These are phyloP conservation scores for Chalara sp. DNA, from an alignment of 2,329 filamentous ascomycete species.

Conservation along the genomic window DNA sequence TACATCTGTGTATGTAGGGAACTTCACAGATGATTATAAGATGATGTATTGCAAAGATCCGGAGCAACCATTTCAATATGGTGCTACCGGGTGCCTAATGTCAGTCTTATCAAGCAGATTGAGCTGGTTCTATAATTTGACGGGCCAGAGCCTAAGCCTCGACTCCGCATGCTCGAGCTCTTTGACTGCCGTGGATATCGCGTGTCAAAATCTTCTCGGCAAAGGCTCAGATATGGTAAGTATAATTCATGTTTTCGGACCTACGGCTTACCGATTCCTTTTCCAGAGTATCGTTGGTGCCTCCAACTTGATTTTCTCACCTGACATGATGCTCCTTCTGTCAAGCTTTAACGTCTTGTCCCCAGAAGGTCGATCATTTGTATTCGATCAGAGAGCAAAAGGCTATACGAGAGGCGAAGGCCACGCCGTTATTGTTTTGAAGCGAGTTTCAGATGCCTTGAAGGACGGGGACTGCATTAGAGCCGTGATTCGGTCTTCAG, in stretches of 20 bases:
- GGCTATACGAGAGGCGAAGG: slow-evolving; percentile 61
- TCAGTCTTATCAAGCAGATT: slow-evolving; percentile 46
- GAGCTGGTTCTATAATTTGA: slow-evolving; percentile 46
- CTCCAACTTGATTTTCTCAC: not conserved
- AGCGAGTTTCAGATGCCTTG: slow-evolving; percentile 40
- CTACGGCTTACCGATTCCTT: not conserved
- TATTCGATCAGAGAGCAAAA: slow-evolving; percentile 50
- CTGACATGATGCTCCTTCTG: not conserved
- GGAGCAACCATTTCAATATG: not conserved
- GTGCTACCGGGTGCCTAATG: slow-evolving; percentile 19
- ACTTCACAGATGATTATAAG: slow-evolving; percentile 27
- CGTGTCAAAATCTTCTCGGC: slow-evolving; percentile 37
- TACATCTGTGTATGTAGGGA: slow-evolving; percentile 40
- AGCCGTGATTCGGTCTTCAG: slow-evolving; percentile 28
- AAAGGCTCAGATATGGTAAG: not conserved
- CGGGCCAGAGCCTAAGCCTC: slow-evolving; percentile 44
- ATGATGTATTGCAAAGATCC: slow-evolving; percentile 2
- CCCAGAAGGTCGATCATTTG: slow-evolving; percentile 20
- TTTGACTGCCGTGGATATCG: slow-evolving; percentile 46
- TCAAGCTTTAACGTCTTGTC: not conserved
- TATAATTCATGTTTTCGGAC: not conserved
- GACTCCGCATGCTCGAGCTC: slow-evolving; percentile 53
- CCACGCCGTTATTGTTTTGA: slow-evolving; percentile 48
- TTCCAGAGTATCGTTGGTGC: not conserved
- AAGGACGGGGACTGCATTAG: slow-evolving; percentile 19